Evolutionary conservation across 495 filamentous ascomycete species (phyloP).

Genomic region (Bacidia rubella): DNA sequence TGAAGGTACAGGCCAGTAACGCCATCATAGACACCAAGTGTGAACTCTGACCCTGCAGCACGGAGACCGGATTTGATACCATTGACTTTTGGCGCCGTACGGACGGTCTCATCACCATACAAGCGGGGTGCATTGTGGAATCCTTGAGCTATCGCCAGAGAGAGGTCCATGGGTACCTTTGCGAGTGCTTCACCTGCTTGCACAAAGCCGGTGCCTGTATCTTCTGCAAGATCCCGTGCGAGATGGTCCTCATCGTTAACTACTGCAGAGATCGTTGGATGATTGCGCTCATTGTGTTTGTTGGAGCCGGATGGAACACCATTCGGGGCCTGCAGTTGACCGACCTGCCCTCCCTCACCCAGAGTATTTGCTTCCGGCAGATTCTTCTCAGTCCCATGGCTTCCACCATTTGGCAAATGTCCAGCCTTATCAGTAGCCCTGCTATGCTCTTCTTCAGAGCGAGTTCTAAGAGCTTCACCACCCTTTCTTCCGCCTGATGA

Average conservation of each 20-base stretch:
- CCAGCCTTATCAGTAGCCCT: conserved; percentile 6
- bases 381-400: conserved; percentile 10
- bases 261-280: background rate
- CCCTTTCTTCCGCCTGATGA: conserved; percentile 25
- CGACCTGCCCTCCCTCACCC: conserved; percentile 5
- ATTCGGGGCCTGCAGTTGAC: background rate
- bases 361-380: conserved; percentile 9
- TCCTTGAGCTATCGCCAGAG: conserved; percentile 61
- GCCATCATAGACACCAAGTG: conserved; percentile 60
- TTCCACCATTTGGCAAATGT: conserved; percentile 5
- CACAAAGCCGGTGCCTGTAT: conserved; percentile 33
- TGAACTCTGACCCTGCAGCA: conserved; percentile 54
- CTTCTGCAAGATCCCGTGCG: conserved; percentile 25
- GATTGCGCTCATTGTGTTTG: no score
- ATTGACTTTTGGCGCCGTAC: conserved; percentile 44
- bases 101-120: conserved; percentile 43
- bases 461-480: conserved; percentile 13
- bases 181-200: conserved; percentile 35
- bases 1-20: conserved; percentile 55
- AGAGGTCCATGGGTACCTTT: conserved; percentile 44
- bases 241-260: conserved; percentile 13
- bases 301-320: background rate
- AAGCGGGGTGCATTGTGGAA: conserved; percentile 75
- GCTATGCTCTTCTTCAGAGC: background rate
- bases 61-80: conserved; percentile 53